phyloP scores from a whole-genome alignment of 768 basidiomycete species.

The Cystobasidiopsis lactophilus region DNA sequence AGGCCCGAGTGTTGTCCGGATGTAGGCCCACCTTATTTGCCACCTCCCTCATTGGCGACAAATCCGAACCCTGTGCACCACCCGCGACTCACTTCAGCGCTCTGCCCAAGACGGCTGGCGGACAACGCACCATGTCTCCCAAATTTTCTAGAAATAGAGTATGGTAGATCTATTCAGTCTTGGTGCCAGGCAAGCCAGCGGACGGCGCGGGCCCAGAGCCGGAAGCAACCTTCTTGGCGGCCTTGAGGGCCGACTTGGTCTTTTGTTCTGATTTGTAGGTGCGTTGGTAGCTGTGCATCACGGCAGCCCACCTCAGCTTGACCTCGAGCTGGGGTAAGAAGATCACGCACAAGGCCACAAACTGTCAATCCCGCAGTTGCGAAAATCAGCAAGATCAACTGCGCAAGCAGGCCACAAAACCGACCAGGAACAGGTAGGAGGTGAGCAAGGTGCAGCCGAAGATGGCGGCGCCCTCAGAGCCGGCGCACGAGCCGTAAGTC shows the following conservation, averaged over 20 bases:
- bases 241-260: neutral
- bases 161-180: no score
- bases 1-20: no score
- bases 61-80: no score
- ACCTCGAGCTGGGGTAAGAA: neutral
- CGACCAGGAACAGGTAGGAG: conserved; percentile 79
- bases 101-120: no score
- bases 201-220: neutral
- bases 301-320: neutral
- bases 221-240: neutral
- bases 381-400: neutral
- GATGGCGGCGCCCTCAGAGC: conserved; percentile 64
- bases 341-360: neutral
- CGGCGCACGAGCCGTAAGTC: conserved; percentile 59
- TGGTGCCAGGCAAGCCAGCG: neutral
- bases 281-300: neutral
- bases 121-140: no score
- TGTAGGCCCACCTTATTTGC: no score
- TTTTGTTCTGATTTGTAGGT: neutral
- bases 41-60: no score
- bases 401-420: conserved; percentile 27
- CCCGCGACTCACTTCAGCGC: no score
- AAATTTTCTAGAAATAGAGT: no score
- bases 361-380: neutral
- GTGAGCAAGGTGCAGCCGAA: conserved; percentile 75